Conservation (phyloP, 345 rosid genomes). For the Trapa incisa region DNA sequence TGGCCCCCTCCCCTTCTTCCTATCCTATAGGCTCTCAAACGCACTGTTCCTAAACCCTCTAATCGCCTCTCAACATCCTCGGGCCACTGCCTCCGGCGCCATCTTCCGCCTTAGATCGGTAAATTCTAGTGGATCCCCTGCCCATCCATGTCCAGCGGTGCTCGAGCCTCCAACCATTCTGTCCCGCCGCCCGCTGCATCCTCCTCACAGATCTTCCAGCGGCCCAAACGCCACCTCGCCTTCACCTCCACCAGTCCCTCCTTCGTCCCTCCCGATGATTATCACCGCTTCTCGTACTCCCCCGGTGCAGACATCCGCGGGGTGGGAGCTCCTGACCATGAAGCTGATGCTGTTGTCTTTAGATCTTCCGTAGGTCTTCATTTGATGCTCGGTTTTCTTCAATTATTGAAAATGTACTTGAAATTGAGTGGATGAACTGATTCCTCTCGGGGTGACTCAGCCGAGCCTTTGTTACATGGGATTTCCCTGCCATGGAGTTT, state of each 20-base stretch:
- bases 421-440: background rate
- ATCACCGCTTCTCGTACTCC: conserved; percentile 47
- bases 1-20: conserved; percentile 8
- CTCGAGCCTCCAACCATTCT: conserved; percentile 33
- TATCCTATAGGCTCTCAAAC: background rate
- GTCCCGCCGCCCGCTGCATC: conserved; percentile 27
- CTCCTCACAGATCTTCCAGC: conserved; percentile 46
- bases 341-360: conserved; percentile 45
- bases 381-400: background rate
- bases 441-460: background rate
- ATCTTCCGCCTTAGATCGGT: conserved; percentile 5
- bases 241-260: conserved; percentile 69
- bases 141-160: conserved; percentile 36
- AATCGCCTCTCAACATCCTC: background rate
- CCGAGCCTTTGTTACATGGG: background rate
- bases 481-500: background rate
- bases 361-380: conserved; percentile 65
- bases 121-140: background rate
- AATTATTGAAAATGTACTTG: background rate
- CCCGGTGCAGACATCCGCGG: conserved; percentile 9
- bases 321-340: conserved; percentile 33
- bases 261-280: conserved; percentile 49
- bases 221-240: conserved; percentile 56
- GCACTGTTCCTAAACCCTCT: conserved; percentile 5
- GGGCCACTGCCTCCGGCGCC: background rate